Evolutionary conservation across 768 basidiomycete species (phyloP).

Genomic region (Terana coerulea): DNA sequence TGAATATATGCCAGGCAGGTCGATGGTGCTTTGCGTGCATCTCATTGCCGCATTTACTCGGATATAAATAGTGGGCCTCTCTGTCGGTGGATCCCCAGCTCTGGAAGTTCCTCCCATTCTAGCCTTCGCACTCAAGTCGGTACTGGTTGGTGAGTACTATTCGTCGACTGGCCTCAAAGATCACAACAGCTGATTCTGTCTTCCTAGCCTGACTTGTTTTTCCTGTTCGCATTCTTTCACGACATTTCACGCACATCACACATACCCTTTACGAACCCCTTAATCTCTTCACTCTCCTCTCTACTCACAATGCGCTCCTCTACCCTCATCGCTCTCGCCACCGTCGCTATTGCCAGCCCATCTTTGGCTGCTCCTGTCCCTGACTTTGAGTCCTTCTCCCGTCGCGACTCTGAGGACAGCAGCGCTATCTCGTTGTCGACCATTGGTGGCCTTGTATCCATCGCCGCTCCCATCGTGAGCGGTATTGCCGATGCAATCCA

Average conservation of each 20-base stretch:
- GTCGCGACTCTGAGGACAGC: not conserved
- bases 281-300: too few species aligned
- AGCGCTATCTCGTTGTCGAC: not conserved
- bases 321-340: not conserved
- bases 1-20: too few species aligned
- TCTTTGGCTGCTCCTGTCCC: not conserved
- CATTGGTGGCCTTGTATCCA: not conserved
- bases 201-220: not conserved
- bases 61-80: not conserved
- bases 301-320: not conserved
- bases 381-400: not conserved
- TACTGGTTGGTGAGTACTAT: slow-evolving; percentile 6
- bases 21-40: too few species aligned
- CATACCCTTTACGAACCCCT: not conserved
- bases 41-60: too few species aligned
- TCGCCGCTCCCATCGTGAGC: slow-evolving; percentile 1
- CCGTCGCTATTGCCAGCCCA: not conserved
- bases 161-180: not conserved
- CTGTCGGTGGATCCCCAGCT: not conserved
- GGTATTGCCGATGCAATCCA: not conserved
- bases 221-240: not conserved
- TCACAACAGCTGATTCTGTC: not conserved
- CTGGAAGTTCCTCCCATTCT: not conserved
- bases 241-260: slow-evolving; percentile 1
- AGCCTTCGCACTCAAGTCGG: slow-evolving; percentile 1